Conservation (phyloP, 208 protist genomes). For the Wallacemonas sp. region DNA sequence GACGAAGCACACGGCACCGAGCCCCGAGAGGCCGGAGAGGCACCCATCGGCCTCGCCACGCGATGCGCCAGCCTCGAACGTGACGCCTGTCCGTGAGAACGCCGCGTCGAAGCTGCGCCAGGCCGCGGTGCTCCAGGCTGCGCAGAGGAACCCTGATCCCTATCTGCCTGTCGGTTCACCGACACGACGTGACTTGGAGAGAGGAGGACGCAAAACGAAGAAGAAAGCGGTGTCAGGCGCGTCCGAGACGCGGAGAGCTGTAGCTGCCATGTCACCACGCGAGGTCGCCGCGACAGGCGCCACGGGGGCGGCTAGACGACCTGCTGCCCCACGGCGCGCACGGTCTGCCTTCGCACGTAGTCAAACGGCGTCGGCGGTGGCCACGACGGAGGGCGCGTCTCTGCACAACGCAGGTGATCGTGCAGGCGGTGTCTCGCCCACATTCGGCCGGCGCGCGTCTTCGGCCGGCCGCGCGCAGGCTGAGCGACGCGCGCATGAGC, state of each 20-base stretch:
- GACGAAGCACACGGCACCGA: constrained; percentile 7
- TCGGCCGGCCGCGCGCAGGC: background rate
- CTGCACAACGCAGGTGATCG: too few species aligned
- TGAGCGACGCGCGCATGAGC: constrained; percentile 3
- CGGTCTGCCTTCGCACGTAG: constrained; percentile 8
- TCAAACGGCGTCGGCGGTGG: background rate
- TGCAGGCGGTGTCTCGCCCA: too few species aligned
- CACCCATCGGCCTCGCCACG: constrained; percentile 1
- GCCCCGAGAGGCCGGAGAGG: background rate
- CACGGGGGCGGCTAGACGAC: too few species aligned
- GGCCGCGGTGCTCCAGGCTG: constrained; percentile 5
- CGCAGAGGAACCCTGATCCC: constrained; percentile 1
- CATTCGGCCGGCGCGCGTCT: constrained; percentile 3
- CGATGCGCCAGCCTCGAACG: background rate
- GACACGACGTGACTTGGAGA: constrained; percentile 1
- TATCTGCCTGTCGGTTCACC: constrained; percentile 2
- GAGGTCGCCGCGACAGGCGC: too few species aligned
- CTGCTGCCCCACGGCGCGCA: background rate
- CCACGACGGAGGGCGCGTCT: background rate
- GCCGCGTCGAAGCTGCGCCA: constrained; percentile 21
- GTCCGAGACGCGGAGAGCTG: background rate
- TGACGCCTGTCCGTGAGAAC: constrained; percentile 29
- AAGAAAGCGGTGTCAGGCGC: background rate
- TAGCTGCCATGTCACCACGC: too few species aligned
- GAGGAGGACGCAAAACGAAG: background rate